Base-by-base conservation (phyloP, 2,329 filamentous ascomycete species). In the Hypoxylon sp. region DNA sequence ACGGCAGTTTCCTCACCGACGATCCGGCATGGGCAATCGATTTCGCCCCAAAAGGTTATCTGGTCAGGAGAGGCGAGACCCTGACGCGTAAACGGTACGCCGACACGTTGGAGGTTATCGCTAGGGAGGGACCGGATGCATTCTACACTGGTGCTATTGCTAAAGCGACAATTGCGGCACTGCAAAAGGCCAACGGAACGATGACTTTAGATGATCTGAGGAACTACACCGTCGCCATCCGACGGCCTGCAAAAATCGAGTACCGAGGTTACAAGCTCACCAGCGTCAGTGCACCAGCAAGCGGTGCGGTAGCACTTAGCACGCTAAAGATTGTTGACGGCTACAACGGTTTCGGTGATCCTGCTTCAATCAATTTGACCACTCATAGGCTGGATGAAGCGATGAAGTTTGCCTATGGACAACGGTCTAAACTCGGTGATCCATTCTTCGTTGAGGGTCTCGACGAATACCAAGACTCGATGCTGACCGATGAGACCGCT, bases 331-430 rank as follows among this genome's bases (percentile, higher is more conserved):
- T 90, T 23, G 80, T 95, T 45, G 86, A 90, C 67, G 91, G 91
- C 0, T 97, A 93, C 74, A 80, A 86, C 0, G 83, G 83, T 21
- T 89, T 95, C 51, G 89, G 88, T 17, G 80, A 88, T 11, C 79
- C 84, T 1, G 79, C 82, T 1, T 80, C 82, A 2, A 81, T 82
- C 51, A 85, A 86, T 69, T 76, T 93, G 0, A 93, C 89, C 41
- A 93, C 91, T 0, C 93, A 97, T 76, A 84, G 91, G 0, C 81
- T 97, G n/a, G 90, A 95, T 69, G 93, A 97, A 82, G 91, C 93
- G 1, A 91, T 97, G 65, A 84, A 91, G 6, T 97, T 94, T 75
- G 92, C 89, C 0, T 97, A 97, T 73, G 93, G 91, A 1, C 80
- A 90, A 82, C 87, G 93, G 55, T 85, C 87, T 1, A 64, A 91